Percentiles rank a stretch among this genome's conserved stretches.
phyloP scores from a whole-genome alignment of 257 asterid species.

The Penstemon davidsonii region DNA sequence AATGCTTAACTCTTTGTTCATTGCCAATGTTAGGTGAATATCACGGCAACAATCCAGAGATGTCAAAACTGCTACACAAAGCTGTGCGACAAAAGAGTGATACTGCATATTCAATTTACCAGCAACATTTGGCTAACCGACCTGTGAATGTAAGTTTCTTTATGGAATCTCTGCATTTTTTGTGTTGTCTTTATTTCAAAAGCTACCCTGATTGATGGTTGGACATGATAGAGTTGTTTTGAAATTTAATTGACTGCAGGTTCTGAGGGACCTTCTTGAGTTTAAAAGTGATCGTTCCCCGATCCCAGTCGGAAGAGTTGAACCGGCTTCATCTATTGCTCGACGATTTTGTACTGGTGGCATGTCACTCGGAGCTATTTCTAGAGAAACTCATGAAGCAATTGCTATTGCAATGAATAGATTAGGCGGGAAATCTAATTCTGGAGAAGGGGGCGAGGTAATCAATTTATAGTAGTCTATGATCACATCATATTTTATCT shows the following conservation, averaged over 20 bases:
- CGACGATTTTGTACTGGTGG: conserved; percentile 98
- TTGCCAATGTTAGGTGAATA: conserved; percentile 66
- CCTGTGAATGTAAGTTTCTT: conserved; percentile 85
- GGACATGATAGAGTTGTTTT: conserved; percentile 1
- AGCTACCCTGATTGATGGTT: conserved; percentile 6
- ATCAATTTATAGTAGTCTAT: conserved; percentile 13
- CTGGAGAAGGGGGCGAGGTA: conserved; percentile 99
- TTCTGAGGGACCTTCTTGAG: conserved; percentile 93
- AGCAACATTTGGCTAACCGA: conserved; percentile 93
- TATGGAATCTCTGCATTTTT: conserved; percentile 8
- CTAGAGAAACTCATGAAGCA: conserved; percentile 99
- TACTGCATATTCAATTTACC: conserved; percentile 83
- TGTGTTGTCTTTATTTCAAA: conserved; percentile 2
- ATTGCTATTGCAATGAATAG: conserved; percentile 99
- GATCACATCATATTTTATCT: conserved; percentile 1
- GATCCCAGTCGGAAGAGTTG: conserved; percentile 94
- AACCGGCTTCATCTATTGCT: conserved; percentile 87
- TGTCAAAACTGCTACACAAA: conserved; percentile 99
- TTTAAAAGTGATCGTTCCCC: conserved; percentile 81
- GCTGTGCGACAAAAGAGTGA: conserved; percentile 95
- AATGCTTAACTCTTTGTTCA: conserved; percentile 22
- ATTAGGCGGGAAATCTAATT: conserved; percentile 93
- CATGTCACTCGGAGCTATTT: conserved; percentile 99
- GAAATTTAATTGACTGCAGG: conserved; percentile 48
- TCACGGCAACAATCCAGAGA: conserved; percentile 98